Evolutionary conservation across 2,329 filamentous ascomycete genomes (phyloP).

Genomic region (Tolypocladium inflatum): DNA sequence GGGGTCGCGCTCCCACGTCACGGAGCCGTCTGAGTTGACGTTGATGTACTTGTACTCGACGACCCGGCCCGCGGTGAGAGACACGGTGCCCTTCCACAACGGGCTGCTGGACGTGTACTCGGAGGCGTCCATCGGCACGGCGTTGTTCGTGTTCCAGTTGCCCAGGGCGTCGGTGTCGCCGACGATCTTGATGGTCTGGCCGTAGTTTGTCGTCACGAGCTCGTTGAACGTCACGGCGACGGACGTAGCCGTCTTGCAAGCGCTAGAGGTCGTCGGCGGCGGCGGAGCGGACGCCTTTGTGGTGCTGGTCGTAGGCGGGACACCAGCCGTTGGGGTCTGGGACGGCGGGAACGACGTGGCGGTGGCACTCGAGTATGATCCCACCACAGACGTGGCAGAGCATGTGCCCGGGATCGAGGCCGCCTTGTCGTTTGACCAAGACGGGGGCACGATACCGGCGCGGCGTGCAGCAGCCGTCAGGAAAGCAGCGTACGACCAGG

Average conservation of each 20-base stretch:
- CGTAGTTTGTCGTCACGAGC: conserved; percentile 44
- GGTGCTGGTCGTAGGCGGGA: conserved; percentile 19
- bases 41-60: conserved; percentile 64
- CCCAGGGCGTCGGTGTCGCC: conserved; percentile 53
- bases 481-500: conserved; percentile 66
- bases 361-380: conserved; percentile 42
- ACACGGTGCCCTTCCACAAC: conserved; percentile 50
- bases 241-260: conserved; percentile 29
- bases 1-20: conserved; percentile 57
- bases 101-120: conserved; percentile 50
- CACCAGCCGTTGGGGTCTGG: conserved; percentile 32
- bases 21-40: conserved; percentile 39
- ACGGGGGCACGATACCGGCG: conserved; percentile 41
- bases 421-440: conserved; percentile 41
- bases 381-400: conserved; percentile 32
- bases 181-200: conserved; percentile 56
- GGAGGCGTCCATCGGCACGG: conserved; percentile 46
- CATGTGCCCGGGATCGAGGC: conserved; percentile 41
- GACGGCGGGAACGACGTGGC: conserved; percentile 37
- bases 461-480: conserved; percentile 52
- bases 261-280: conserved; percentile 15
- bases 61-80: conserved; percentile 42
- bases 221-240: conserved; percentile 56
- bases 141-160: conserved; percentile 47
- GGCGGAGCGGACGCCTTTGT: conserved; percentile 3